Base-by-base conservation (phyloP, 495 filamentous ascomycete species). In the Tetracladium marchalianum region DNA sequence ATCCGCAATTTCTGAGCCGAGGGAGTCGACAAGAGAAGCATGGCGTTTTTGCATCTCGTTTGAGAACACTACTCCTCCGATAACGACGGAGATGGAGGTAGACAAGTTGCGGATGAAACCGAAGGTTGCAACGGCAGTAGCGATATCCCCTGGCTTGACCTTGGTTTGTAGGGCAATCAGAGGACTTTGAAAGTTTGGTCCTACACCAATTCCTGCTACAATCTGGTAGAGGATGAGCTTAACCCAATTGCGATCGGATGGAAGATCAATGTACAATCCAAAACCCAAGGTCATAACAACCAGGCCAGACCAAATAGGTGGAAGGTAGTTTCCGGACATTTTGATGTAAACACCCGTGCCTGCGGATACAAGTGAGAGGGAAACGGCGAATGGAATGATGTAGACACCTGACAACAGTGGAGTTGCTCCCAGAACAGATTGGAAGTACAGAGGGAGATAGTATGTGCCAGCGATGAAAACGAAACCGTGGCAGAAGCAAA, bases 361-460 rank as follows among this genome's bases (percentile, higher is more conserved):
- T 7, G 71, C 77, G n/a, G 84, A 85, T 16, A 69, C 55, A 51
- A 86, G 33, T 16, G 85, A 85, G 11, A 93, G 72, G 0, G 78
- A 68, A 41, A 93, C 55, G 12, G 81, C 84, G 51, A 81, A 80
- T 3, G 88, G 84, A 9, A 94, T 72, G 15, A 88, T 67, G 59
- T 88, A 88, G 35, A 93, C 80, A 27, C 88, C 89, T 27, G 80
- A 84, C 5, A 85, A 60, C 47, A 95, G 75, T 0, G 88, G 85
- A 11, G 72, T 66, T 10, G 79, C 77, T 2, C 84, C 79, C 6
- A 89, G 75, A 11, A 87, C 84, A 32, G 79, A 74, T 60, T 87
- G 83, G 64, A 85, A 85, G 64, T 87, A 89, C 34, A 90, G 70
- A 0, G 85, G 85, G 11, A 90, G 71, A 56, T 80, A 89, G 68